Base-by-base conservation (phyloP, 495 filamentous ascomycete genomes). In the Gamarada debralockiae region DNA sequence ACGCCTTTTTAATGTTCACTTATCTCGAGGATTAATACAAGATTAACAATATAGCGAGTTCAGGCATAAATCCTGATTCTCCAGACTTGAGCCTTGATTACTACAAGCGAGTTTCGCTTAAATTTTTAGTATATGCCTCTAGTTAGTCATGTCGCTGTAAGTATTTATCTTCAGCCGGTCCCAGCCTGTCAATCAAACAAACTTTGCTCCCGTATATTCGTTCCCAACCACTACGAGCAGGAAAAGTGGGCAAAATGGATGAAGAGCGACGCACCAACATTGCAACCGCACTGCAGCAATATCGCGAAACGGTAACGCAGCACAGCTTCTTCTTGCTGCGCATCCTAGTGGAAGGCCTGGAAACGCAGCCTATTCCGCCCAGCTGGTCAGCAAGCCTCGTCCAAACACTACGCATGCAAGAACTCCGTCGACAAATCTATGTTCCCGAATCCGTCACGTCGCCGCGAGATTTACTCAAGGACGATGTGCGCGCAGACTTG, bases 231-330 rank as follows among this genome's bases (percentile, higher is more conserved):
- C 48, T 50, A 50, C 48, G 34, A 41, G 34, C 48, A 50, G 48
- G 48, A 50, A 50, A 50, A 24, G 9, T 15, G 10, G 20, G 43
- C 38, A 43, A 52, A 42, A 42, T 52, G 36, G 38, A 52, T 43
- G 38, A 43, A 34, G 49, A 52, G 49, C 49, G 39, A 52, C 49
- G 49, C 39, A 52, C 49, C 49, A 52, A 43, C 7, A 52, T 52
- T 52, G 38, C 31, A 52, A 52, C 49, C 27, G 38, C 49, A 43
- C 49, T 52, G 38, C 36, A 44, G 12, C 49, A 52, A 52, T 52
- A 52, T 52, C 39, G 47, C 47, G 47, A 49, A 49, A 49, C 47
- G 47, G 47, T 49, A 49, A 21, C 47, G 47, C 47, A 49, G 47
- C 47, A 49, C 20, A 49, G 38, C 20, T 37, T 49, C 47, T 37